Evolutionary conservation across 805 yeast genomes (phyloP).

Genomic region (Saturnispora mendoncae): DNA sequence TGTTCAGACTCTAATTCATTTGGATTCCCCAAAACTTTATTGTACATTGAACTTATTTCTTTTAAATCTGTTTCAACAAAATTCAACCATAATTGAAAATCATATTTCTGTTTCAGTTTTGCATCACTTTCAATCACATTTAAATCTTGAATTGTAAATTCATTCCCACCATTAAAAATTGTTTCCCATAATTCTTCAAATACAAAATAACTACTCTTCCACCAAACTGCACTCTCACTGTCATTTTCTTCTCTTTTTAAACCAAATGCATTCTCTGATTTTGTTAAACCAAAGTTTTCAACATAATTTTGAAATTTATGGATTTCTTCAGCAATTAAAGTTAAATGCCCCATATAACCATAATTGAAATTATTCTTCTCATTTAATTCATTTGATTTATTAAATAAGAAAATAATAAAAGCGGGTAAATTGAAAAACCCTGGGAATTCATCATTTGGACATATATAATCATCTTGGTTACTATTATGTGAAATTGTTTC

Average conservation of each 20-base stretch:
- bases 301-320: conserved; percentile 52
- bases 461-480: conserved; percentile 9
- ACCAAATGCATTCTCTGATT: conserved; percentile 27
- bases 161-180: conserved; percentile 17
- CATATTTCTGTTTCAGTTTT: conserved; percentile 9
- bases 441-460: conserved; percentile 18
- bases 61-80: conserved; percentile 41
- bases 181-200: conserved; percentile 27
- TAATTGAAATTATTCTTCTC: conserved; percentile 39
- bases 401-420: conserved; percentile 5
- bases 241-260: conserved; percentile 24
- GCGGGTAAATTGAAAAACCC: conserved; percentile 31
- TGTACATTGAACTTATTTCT: conserved; percentile 47
- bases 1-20: conserved; percentile 19
- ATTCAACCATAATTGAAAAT: conserved; percentile 36
- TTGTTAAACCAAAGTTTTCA: conserved; percentile 28
- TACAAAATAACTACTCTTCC: conserved; percentile 26
- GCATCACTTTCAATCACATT: conserved; percentile 7
- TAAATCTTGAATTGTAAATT: conserved; percentile 8
- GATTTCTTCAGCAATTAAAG: conserved; percentile 89
- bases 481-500: conserved; percentile 5
- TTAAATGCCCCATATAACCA: conserved; percentile 97
- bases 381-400: conserved; percentile 27
- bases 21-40: conserved; percentile 46
- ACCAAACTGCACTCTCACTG: conserved; percentile 22